phyloP scores from a whole-genome alignment of 75 land plant genomes.

The Selaginella tamariscina region DNA sequence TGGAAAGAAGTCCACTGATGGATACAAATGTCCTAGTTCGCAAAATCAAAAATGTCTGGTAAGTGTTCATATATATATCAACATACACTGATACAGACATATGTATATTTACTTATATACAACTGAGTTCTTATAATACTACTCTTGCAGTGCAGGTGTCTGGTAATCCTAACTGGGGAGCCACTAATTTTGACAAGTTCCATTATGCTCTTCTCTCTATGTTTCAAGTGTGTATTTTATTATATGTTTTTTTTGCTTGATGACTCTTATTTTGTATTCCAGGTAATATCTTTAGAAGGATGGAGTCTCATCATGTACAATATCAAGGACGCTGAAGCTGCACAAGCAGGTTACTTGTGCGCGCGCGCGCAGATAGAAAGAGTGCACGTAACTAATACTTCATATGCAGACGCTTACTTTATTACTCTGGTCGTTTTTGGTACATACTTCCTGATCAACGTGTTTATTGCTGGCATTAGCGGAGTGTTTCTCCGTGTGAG shows the following conservation, averaged over 20 bases:
- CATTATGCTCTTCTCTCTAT: constrained; percentile 18
- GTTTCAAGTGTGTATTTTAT: constrained; percentile 19
- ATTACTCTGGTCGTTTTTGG: constrained; percentile 30
- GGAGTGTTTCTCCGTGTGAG: constrained; percentile 32
- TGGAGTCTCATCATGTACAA: constrained; percentile 31
- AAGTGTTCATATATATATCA: constrained; percentile 8
- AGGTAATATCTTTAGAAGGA: constrained; percentile 32
- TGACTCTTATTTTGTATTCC: background rate
- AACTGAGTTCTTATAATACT: too few species aligned
- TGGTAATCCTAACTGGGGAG: constrained; percentile 31
- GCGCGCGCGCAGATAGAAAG: background rate
- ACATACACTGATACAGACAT: background rate
- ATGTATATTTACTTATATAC: background rate
- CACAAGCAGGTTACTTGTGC: constrained; percentile 15
- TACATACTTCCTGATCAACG: constrained; percentile 23
- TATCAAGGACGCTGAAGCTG: constrained; percentile 11
- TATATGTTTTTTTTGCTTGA: background rate
- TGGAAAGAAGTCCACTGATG: background rate
- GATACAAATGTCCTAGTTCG: constrained; percentile 12
- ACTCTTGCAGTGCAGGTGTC: constrained; percentile 10
- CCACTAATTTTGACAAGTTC: constrained; percentile 21
- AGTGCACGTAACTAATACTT: background rate
- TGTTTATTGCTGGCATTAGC: constrained; percentile 36
- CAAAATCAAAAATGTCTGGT: constrained; percentile 9
- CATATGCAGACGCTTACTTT: constrained; percentile 26